phyloP scores from a whole-genome alignment of 2,329 filamentous ascomycete genomes.

The Sordariomycetes sp. region DNA sequence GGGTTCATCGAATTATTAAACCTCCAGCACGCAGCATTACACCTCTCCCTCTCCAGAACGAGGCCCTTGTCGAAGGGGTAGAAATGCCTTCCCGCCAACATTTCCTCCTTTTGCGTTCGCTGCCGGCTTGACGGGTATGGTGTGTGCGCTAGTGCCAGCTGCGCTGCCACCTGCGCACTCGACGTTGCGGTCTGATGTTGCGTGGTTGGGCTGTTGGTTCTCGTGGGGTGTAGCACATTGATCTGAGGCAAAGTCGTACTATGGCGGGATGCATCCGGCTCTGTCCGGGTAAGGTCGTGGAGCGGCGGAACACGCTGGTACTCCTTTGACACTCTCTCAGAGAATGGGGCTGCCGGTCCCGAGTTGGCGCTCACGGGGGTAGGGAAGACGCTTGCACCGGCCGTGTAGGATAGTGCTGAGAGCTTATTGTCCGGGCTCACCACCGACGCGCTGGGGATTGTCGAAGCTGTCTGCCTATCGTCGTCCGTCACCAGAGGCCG shows the following conservation, averaged over 20 bases:
- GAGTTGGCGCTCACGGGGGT: conserved; percentile 48
- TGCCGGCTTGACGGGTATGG: conserved; percentile 25
- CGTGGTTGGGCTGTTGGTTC: conserved; percentile 31
- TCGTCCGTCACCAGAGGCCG: conserved; percentile 43
- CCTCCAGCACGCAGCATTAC: conserved; percentile 65
- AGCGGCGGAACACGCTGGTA: conserved; percentile 49
- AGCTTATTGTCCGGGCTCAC: conserved; percentile 48
- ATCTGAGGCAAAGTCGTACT: conserved; percentile 39
- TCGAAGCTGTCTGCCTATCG: conserved; percentile 44
- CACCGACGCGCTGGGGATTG: conserved; percentile 42
- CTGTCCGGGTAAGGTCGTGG: conserved; percentile 42
- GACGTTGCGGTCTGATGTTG: conserved; percentile 18
- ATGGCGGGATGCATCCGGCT: conserved; percentile 38
- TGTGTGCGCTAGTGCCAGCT: conserved; percentile 42
- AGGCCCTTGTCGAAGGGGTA: conserved; percentile 68
- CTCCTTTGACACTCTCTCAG: conserved; percentile 39
- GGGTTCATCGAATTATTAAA: conserved; percentile 80
- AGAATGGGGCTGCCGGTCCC: conserved; percentile 25
- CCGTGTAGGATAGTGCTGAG: conserved; percentile 41
- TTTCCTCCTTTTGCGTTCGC: conserved; percentile 74
- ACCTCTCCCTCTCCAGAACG: conserved; percentile 71
- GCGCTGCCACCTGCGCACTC: conserved; percentile 42
- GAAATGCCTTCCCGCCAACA: conserved; percentile 71
- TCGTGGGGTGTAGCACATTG: conserved; percentile 36
- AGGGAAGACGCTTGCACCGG: conserved; percentile 39